Evolutionary conservation across 768 basidiomycete species (phyloP), one percentile per base, ranked within the genome.

Genomic region (Amanita exitialis): DNA sequence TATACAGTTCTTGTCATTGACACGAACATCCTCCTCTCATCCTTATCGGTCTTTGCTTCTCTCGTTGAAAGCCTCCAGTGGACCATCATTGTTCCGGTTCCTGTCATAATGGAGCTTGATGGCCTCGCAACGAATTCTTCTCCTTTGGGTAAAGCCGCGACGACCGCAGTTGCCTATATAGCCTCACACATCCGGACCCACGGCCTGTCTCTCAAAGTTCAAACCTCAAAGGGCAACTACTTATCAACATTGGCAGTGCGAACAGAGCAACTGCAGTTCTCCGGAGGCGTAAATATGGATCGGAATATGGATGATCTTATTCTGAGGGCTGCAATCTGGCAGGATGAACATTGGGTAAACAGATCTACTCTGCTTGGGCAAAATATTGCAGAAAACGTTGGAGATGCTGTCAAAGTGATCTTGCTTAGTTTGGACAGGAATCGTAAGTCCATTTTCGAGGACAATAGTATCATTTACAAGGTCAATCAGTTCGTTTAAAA

Each of bases 81-180:
- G 92, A 96, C 90, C 0, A 74, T 95, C 42, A 73, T 99, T 52
- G 71, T 99, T 0, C 96, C 96, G 3, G 77, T 98, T 3, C 94
- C 93, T 0, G 95, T 96, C 54, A 78, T 98, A 61, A 97, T 94
- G 76, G 96, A 99, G 59, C 82, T 99, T 6, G 95, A 99, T 57
- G 92, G 93, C n/a, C 80, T 98, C 6, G 74, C 78, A 1, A 66
- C 70, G 51, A 84, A 87, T 56, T 53, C 69, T 2, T 66, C 77
- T 0, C 74, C 77, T 39, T 82, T 97, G 20, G 90, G 85, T 36
- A 75, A 80, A 42, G 80, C 88, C 0, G 93, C 96, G 0, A 70
- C 73, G 34, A 70, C 73, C 9, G 90, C 93, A 0, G 70, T 96
- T 53, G 56, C 72, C 0, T 96, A 90, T 59, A 78, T 97, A 57